A percentile compares a stretch with the other conserved stretches of the same genome.
These are phyloP conservation scores for Aspergillus nidulans DNA, from an alignment of 495 filamentous ascomycete species.

Conservation along the genomic window DNA sequence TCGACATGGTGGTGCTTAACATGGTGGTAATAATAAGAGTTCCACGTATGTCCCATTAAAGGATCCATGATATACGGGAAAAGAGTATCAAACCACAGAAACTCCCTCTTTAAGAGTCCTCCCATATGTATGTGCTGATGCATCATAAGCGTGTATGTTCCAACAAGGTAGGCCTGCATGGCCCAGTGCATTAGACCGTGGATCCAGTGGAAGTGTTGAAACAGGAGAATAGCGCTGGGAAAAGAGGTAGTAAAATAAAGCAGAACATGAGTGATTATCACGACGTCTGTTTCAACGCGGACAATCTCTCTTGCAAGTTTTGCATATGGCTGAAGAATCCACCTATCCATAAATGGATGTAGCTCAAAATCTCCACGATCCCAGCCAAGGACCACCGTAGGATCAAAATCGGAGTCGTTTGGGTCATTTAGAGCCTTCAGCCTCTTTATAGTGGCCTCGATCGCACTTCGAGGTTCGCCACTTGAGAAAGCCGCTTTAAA, in stretches of 20 bases:
- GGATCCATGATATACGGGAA: slow-evolving; percentile 75
- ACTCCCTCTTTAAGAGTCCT: slow-evolving; percentile 54
- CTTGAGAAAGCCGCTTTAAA: no score
- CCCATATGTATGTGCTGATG: slow-evolving; percentile 79
- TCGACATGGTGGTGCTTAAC: slow-evolving; percentile 84
- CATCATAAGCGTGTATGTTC: slow-evolving; percentile 73
- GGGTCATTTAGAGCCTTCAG: slow-evolving; percentile 54
- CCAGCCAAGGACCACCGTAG: slow-evolving; percentile 50
- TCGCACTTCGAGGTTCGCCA: no score
- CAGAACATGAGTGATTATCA: slow-evolving; percentile 72
- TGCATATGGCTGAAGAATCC: no score
- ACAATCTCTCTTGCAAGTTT: slow-evolving; percentile 54
- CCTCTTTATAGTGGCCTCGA: slow-evolving; percentile 30
- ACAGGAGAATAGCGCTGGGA: slow-evolving; percentile 62
- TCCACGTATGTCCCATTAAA: slow-evolving; percentile 78
- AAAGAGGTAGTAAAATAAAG: slow-evolving; percentile 65
- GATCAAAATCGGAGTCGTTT: slow-evolving; percentile 40
- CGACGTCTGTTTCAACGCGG: slow-evolving; percentile 60
- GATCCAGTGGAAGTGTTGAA: slow-evolving; percentile 54
- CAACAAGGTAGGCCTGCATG: slow-evolving; percentile 60
- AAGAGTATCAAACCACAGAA: slow-evolving; percentile 48
- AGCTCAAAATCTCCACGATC: slow-evolving; percentile 45
- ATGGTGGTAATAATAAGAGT: slow-evolving; percentile 80
- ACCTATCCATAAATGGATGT: no score
- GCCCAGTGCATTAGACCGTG: slow-evolving; percentile 61